A percentile compares a stretch with the other conserved stretches of the same genome.
Conservation (phyloP, 352 stramenopile species). For the Phytophthora boehmeriae region DNA sequence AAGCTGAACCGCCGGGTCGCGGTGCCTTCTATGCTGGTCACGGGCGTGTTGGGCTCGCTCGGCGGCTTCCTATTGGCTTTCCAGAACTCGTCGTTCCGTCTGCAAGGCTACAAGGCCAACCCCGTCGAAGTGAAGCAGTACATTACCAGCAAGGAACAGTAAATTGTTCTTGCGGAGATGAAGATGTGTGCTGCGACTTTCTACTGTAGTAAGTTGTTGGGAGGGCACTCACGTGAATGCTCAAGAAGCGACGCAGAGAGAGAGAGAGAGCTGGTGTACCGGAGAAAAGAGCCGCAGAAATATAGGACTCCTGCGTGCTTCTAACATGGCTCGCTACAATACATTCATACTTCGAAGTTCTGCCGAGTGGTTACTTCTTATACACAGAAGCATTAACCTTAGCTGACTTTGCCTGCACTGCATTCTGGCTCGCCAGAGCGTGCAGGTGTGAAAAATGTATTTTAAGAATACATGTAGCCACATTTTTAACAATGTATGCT, state of each 20-base stretch:
- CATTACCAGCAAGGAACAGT: constrained; percentile 1
- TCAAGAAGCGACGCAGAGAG: no score
- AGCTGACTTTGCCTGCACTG: background rate
- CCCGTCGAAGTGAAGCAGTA: constrained; percentile 59
- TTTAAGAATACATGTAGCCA: no score
- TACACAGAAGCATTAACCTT: no score
- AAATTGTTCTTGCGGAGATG: background rate
- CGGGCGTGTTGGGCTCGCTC: constrained; percentile 66
- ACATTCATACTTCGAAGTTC: no score
- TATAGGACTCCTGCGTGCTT: constrained; percentile 29
- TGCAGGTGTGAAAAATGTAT: no score
- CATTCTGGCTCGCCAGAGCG: no score
- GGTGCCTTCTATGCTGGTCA: constrained; percentile 78
- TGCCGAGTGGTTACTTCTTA: no score
- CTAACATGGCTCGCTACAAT: constrained; percentile 3
- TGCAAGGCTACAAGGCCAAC: constrained; percentile 79
- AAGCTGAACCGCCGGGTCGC: constrained; percentile 70
- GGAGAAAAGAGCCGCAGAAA: constrained; percentile 20
- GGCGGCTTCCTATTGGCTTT: constrained; percentile 68
- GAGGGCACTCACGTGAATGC: no score
- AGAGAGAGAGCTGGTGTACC: constrained; percentile 2
- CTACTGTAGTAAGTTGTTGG: no score
- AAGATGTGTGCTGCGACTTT: no score
- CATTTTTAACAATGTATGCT: no score
- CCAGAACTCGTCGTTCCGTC: constrained; percentile 60